These are phyloP conservation scores for Suaeda aralocaspica DNA, from an alignment of 148 eudicot species.

Conservation along the genomic window DNA sequence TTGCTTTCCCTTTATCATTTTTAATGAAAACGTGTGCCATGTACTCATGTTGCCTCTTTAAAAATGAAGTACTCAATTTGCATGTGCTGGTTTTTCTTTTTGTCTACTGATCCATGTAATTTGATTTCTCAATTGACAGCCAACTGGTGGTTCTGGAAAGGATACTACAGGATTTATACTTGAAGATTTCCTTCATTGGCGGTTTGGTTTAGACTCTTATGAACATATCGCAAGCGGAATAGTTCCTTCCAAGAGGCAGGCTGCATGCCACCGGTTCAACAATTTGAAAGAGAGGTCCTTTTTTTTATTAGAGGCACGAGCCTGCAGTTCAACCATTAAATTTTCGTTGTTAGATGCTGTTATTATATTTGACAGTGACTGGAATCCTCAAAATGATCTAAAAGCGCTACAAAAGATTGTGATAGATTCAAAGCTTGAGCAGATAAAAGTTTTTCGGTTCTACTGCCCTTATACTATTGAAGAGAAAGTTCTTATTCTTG, in stretches of 20 bases:
- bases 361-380: constrained; percentile 62
- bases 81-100: neutral
- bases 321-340: constrained; percentile 53
- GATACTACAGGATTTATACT: constrained; percentile 53
- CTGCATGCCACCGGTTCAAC: constrained; percentile 50
- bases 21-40: too few species aligned
- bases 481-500: constrained; percentile 57
- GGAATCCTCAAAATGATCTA: constrained; percentile 68
- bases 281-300: constrained; percentile 38
- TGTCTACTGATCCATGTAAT: neutral
- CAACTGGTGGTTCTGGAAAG: constrained; percentile 45
- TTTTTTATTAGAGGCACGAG: constrained; percentile 58
- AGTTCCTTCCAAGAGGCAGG: constrained; percentile 35
- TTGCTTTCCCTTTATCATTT: too few species aligned
- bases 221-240: constrained; percentile 44
- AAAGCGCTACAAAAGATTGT: constrained; percentile 58
- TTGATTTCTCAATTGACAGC: constrained; percentile 31
- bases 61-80: neutral
- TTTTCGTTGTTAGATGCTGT: constrained; percentile 50
- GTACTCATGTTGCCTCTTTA: too few species aligned
- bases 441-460: constrained; percentile 58
- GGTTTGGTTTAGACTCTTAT: constrained; percentile 69
- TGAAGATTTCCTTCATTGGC: constrained; percentile 52
- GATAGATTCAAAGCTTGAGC: constrained; percentile 48
- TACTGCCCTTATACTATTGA: constrained; percentile 64